These are phyloP conservation scores for Pestalotiopsis sp. DNA, from an alignment of 2,329 filamentous ascomycete genomes.

Conservation along the genomic window DNA sequence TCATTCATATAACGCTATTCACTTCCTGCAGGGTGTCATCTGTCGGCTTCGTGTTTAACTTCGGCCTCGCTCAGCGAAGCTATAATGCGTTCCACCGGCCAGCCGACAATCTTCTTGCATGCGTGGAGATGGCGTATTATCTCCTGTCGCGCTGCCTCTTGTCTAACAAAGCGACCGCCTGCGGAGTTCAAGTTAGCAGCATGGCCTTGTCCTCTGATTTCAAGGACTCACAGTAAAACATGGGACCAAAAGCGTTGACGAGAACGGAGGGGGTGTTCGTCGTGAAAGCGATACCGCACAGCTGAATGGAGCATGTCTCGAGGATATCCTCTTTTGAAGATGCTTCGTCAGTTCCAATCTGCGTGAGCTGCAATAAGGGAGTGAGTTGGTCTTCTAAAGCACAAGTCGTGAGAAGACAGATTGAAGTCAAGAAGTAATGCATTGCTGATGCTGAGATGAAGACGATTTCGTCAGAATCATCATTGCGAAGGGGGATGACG, in stretches of 20 bases:
- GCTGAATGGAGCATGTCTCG: slow-evolving; percentile 34
- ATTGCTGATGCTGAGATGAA: slow-evolving; percentile 33
- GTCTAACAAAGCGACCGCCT: slow-evolving; percentile 34
- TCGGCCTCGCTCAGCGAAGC: not conserved
- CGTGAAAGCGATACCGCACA: slow-evolving; percentile 47
- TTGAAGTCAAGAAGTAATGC: slow-evolving; percentile 43
- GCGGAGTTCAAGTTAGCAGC: not conserved
- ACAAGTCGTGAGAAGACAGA: slow-evolving; percentile 31
- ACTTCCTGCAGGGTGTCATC: not conserved
- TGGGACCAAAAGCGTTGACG: slow-evolving; percentile 51
- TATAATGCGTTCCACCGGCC: slow-evolving; percentile 39
- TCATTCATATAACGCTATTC: not conserved
- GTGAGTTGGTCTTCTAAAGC: slow-evolving; percentile 12
- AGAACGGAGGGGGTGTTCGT: slow-evolving; percentile 42
- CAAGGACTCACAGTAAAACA: slow-evolving; percentile 42
- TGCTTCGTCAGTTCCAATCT: not conserved
- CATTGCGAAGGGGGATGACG: no score
- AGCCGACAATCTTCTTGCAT: slow-evolving; percentile 36
- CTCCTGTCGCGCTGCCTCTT: slow-evolving; percentile 29
- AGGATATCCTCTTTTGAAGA: slow-evolving; percentile 27
- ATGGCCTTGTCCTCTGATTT: not conserved
- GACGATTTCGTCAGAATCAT: no score
- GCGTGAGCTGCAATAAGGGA: not conserved
- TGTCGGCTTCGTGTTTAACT: not conserved
- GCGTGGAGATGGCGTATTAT: slow-evolving; percentile 32